Evolutionary conservation across 345 rosid species (phyloP), one percentile per base, ranked within the genome.

Genomic region (Aquilaria malaccensis): DNA sequence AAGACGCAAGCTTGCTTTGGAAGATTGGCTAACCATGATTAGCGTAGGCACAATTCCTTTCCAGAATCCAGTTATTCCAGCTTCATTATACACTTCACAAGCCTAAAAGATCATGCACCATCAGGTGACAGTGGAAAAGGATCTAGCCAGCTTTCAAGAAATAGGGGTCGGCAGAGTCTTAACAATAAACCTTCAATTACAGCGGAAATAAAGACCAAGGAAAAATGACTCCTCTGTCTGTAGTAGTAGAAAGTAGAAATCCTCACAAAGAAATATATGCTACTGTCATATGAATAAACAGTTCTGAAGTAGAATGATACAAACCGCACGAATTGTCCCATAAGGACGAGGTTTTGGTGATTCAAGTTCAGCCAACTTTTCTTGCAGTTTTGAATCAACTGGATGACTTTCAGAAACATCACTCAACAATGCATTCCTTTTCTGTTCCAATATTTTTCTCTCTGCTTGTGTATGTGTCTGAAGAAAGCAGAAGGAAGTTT

Each of bases 391-490:
- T 64, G 79, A 61, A 67, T 58, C 73, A 30, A 13, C 50, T 61
- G 74, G 68, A 57, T 70, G 55, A 56, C 67, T 70, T 70, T 77
- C 77, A 50, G 74, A 73, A 65, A 74, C 83, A 65, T 79, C 82
- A 68, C 52, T 74, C 74, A 80, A 41, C 52, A 85, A 69, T 65
- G 83, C 83, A 62, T 77, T 81, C 77, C 66, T 85, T 72, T 70
- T 85, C 58, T 65, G 72, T 67, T 82, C 86, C 76, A 68, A 62
- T 22, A 85, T 80, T 64, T 82, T 83, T 61, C 76, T 85, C 72
- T 85, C 85, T 59, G 91, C 91, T 79, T 85, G 88, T 22, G 88
- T 82, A 4, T 83, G 86, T 33, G 91, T 85, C 88, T 85, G 63
- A 58, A 67, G 53, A 43, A 50, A 47, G 67, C 53, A 65, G 50